Percentiles rank a stretch among this genome's conserved stretches.
phyloP scores from a whole-genome alignment of 257 asterid species.

The Scutellaria barbata region DNA sequence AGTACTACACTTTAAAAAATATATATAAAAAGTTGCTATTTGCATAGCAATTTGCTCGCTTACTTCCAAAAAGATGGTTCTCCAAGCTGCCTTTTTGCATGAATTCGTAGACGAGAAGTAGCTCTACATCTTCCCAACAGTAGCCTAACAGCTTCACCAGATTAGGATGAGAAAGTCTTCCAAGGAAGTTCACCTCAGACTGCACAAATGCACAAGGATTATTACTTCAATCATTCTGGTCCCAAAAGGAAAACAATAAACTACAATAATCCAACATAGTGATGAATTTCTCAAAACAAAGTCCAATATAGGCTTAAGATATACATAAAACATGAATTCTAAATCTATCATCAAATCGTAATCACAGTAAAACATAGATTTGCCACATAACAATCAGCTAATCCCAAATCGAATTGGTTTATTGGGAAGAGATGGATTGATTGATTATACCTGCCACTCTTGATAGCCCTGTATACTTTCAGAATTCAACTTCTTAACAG shows the following conservation, averaged over 20 bases:
- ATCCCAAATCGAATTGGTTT: background rate
- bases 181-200: slow-evolving; percentile 89
- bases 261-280: background rate
- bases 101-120: slow-evolving; percentile 83
- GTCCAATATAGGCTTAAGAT: background rate
- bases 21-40: too few relatives aligned
- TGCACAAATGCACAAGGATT: slow-evolving; percentile 36
- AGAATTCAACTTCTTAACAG: slow-evolving; percentile 78
- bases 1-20: background rate
- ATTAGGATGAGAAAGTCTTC: slow-evolving; percentile 79
- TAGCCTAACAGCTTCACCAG: slow-evolving; percentile 86
- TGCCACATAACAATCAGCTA: background rate
- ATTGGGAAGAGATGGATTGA: background rate
- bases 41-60: slow-evolving; percentile 26
- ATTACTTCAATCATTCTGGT: background rate
- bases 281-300: too few relatives aligned
- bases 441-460: slow-evolving; percentile 75
- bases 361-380: background rate
- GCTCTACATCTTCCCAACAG: slow-evolving; percentile 78
- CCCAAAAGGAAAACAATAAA: background rate
- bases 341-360: background rate
- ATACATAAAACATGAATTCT: background rate
- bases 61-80: slow-evolving; percentile 95
- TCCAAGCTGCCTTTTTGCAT: slow-evolving; percentile 97
- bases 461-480: slow-evolving; percentile 74